Evolutionary conservation across 331 rosid species (phyloP), one percentile per base, ranked within the genome.

Genomic region (Cydonia oblonga): DNA sequence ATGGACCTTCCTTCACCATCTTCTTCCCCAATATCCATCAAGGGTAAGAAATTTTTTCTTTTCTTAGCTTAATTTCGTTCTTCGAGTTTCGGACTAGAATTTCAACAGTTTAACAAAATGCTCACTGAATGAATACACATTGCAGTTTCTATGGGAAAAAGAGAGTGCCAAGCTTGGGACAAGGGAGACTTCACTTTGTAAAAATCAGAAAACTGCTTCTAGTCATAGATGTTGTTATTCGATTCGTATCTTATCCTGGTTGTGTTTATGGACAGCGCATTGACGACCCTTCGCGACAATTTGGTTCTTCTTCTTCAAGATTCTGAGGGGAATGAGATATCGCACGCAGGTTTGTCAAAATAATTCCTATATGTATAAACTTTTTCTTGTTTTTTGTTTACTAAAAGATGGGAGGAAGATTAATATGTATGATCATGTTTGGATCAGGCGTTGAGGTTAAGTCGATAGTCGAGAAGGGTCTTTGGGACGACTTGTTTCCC

Each of bases 101-200:
- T 57, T 9, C 11, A 22, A 62, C 32, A 46, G 33, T 32, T 46
- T 44, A 22, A 64, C 74, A 16, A 70, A 75, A 61, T 67, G 58
- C 46, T 65, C 35, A 22, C 42, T 68, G 62, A 9, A 26, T 57
- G 18, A 16, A 35, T 4, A 23, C 14, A 2, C 62, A 51, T 70
- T 89, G 86, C 96, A 93, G 98, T 89, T 88, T 93, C 91, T 64
- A 33, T 91, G 89, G 98, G 98, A 62, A 86, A 81, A 82, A 70
- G 76, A 51, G 90, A 84, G 82, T 88, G 73, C 70, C 88, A 87
- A 69, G 57, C 87, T 72, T 80, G 73, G 81, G 91, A 89, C 61
- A 86, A 82, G 66, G 95, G 90, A 84, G 85, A 85, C 57, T 85
- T 91, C 74, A 86, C 91, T 57, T 89, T 93, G 98, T 93, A 85